Evolutionary conservation across 805 yeast genomes (phyloP).

Genomic region (Blastobotrys robertii): DNA sequence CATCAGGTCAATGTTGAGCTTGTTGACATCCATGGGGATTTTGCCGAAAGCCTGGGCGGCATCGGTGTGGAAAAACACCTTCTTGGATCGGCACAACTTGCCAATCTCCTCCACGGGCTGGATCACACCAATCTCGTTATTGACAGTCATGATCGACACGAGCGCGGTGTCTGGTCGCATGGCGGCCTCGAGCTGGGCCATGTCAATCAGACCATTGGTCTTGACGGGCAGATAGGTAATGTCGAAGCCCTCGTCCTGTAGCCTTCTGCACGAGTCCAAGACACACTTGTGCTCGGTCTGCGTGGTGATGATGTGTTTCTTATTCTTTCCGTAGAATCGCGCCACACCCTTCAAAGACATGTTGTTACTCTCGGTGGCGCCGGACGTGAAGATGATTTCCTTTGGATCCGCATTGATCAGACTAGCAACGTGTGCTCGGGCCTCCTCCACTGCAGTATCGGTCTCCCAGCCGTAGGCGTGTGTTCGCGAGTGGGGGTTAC

Average conservation of each 20-base stretch:
- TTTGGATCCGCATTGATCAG: conserved; percentile 90
- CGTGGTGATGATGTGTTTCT: conserved; percentile 88
- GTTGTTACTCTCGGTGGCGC: conserved; percentile 96
- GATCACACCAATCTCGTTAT: conserved; percentile 95
- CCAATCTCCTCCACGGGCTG: conserved; percentile 97
- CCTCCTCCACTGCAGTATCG: conserved; percentile 79
- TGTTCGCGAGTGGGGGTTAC: conserved; percentile 96
- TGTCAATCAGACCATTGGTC: conserved; percentile 65
- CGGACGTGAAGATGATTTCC: conserved; percentile 93
- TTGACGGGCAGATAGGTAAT: conserved; percentile 86
- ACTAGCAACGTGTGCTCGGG: conserved; percentile 72
- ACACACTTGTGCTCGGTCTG: conserved; percentile 99
- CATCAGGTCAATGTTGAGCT: conserved; percentile 83
- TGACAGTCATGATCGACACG: conserved; percentile 93
- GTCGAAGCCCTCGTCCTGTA: conserved; percentile 95
- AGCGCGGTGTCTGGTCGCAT: conserved; percentile 86
- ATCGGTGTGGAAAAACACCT: conserved; percentile 95
- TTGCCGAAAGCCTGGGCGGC: conserved; percentile 97
- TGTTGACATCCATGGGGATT: conserved; percentile 84
- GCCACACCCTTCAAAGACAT: conserved; percentile 95
- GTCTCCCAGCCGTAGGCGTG: conserved; percentile 99
- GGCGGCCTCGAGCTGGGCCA: conserved; percentile 69
- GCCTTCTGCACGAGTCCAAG: conserved; percentile 87
- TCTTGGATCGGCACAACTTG: conserved; percentile 68
- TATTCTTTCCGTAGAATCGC: conserved; percentile 79